Conservation (phyloP, 73 alveolate species). For the Symbiodinium pilosum region DNA sequence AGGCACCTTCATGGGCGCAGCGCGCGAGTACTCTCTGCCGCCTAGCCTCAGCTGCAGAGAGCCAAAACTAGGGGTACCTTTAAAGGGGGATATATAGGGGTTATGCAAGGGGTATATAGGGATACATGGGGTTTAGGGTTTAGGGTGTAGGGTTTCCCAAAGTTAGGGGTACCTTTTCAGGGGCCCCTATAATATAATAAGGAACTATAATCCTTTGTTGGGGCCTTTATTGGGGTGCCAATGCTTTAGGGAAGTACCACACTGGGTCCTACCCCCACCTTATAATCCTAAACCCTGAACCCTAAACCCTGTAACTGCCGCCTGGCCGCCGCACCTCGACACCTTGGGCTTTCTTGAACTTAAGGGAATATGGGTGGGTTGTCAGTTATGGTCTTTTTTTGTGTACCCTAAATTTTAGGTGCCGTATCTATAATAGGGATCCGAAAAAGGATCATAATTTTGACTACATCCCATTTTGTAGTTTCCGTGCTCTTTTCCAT, state of each 20-base stretch:
- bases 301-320: neutral
- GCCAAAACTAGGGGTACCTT: no score
- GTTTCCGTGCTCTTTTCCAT: no score
- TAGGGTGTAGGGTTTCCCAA: neutral
- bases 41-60: neutral
- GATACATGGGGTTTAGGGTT: neutral
- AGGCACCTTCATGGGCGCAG: slow-evolving; percentile 59
- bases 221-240: neutral
- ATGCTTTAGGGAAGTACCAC: no score
- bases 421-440: no score
- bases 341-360: no score
- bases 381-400: no score
- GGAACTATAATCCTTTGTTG: neutral
- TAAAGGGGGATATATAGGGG: neutral
- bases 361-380: no score
- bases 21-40: slow-evolving; percentile 53
- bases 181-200: neutral
- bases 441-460: no score
- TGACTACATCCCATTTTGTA: no score
- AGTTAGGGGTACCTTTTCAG: neutral
- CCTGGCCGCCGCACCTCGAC: no score
- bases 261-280: neutral
- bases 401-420: no score
- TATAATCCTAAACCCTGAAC: neutral
- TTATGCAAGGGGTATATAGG: neutral